phyloP scores from a whole-genome alignment of 75 land plant genomes.

The Cunninghamia lanceolata region DNA sequence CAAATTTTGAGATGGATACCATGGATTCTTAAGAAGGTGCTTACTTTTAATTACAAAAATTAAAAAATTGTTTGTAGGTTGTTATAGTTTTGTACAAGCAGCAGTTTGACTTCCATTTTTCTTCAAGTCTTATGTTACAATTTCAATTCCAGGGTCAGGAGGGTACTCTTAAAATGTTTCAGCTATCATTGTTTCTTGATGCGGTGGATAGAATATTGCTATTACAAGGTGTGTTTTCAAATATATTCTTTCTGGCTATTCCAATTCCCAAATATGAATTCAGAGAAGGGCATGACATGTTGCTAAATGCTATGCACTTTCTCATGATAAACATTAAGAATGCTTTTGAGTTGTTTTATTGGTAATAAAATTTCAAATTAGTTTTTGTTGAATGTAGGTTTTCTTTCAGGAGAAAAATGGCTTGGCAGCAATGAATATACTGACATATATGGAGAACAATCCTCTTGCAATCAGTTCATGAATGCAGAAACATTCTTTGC shows the following conservation, averaged over 20 bases:
- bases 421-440: slow-evolving; percentile 5
- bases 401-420: slow-evolving; percentile 13
- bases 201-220: slow-evolving; percentile 62
- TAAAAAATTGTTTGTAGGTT: neutral
- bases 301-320: neutral
- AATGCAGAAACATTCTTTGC: slow-evolving; percentile 15
- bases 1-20: slow-evolving; percentile 57
- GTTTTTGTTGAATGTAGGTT: slow-evolving; percentile 15
- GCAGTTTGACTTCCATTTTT: neutral
- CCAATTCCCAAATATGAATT: neutral
- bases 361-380: neutral
- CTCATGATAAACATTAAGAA: neutral
- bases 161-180: slow-evolving; percentile 27
- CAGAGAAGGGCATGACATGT: neutral
- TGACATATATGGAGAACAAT: neutral
- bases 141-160: slow-evolving; percentile 44
- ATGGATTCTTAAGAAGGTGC: slow-evolving; percentile 78
- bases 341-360: neutral
- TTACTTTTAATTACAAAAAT: neutral
- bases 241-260: neutral
- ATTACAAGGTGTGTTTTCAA: slow-evolving; percentile 37
- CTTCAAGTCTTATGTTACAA: slow-evolving; percentile 1
- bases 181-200: slow-evolving; percentile 71
- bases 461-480: neutral
- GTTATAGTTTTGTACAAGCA: neutral